Evolutionary conservation across 2,329 filamentous ascomycete genomes (phyloP), one percentile per base, ranked within the genome.

Genomic region (Elsinoe arachidis): DNA sequence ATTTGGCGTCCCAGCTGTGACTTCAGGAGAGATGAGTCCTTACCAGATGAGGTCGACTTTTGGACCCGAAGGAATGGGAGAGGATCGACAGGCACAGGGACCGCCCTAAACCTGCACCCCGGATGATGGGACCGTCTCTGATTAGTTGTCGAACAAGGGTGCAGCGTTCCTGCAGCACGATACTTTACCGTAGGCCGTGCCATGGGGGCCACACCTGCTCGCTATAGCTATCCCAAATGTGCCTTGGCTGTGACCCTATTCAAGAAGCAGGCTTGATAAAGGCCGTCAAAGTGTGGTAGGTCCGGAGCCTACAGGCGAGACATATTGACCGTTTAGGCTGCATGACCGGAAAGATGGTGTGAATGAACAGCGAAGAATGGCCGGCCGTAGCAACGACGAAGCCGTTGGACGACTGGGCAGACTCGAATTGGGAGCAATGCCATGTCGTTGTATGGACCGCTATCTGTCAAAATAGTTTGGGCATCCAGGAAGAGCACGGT

Each of bases 281-380:
- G 41, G 15, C 5, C 15, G 17, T 23, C 41, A 23, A 44, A 23
- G 19, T 19, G 3, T 43, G 38, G 15, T 43, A n/a, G 33, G 14
- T 19, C 15, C 15, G 33, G 21, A 33, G 47, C n/a, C n/a, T n/a
- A n/a, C n/a, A n/a, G n/a, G n/a, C 38, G 49, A 38, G 17, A 53
- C 49, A 53, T 53, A 39, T 53, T 53, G 49, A 53, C 11, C 49
- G 49, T 53, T 39, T 35, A 10, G 46, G 41, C 46, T 9, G 26
- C 14, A 34, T 51, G 44, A 34, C 44, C 33, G 26, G 17, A 46
- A 23, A 35, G 11, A 30, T 51, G 46, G 26, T 15, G 33, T 14
- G 26, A 34, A 9, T 26, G 41, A 26, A 26, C 17, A 46, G 41
- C 41, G 41, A 46, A 46, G 21, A 46, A 46, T 23, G 19, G 12